phyloP scores from a whole-genome alignment of 192 early-diverging fungal genomes.

The Linnemannia hyalina region DNA sequence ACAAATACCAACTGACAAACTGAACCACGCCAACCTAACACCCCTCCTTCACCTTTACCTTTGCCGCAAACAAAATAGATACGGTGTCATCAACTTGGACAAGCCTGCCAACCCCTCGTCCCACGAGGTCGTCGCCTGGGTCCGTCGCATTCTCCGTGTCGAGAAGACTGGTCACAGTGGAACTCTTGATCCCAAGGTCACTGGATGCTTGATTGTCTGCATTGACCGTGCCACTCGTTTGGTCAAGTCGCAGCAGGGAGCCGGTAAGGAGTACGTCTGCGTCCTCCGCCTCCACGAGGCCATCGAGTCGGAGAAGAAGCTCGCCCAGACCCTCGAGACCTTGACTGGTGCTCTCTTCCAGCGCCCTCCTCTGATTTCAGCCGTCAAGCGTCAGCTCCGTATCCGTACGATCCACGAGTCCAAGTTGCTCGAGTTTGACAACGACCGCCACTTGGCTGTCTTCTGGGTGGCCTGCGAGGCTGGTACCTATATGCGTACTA shows the following conservation, averaged over 20 bases:
- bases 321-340: conserved; percentile 90
- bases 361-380: conserved; percentile 97
- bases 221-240: conserved; percentile 98
- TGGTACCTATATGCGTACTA: conserved; percentile 99
- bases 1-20: too few relatives aligned
- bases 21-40: neutral
- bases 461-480: conserved; percentile 99
- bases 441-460: conserved; percentile 94
- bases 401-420: conserved; percentile 98
- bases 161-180: conserved; percentile 99
- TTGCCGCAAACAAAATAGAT: conserved; percentile 66
- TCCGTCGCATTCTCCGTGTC: conserved; percentile 95
- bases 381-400: conserved; percentile 99
- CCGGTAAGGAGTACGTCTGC: conserved; percentile 99
- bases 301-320: conserved; percentile 90
- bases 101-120: conserved; percentile 99
- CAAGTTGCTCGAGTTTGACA: conserved; percentile 97
- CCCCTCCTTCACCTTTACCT: neutral
- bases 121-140: conserved; percentile 99
- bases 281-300: conserved; percentile 96
- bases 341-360: conserved; percentile 99
- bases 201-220: conserved; percentile 99
- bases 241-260: conserved; percentile 99
- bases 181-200: conserved; percentile 99
- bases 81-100: conserved; percentile 99